Percentiles rank a stretch among this genome's conserved stretches.
These are phyloP conservation scores for Diutina pseudorugosa DNA, from an alignment of 1,139 yeast species.

Conservation along the genomic window DNA sequence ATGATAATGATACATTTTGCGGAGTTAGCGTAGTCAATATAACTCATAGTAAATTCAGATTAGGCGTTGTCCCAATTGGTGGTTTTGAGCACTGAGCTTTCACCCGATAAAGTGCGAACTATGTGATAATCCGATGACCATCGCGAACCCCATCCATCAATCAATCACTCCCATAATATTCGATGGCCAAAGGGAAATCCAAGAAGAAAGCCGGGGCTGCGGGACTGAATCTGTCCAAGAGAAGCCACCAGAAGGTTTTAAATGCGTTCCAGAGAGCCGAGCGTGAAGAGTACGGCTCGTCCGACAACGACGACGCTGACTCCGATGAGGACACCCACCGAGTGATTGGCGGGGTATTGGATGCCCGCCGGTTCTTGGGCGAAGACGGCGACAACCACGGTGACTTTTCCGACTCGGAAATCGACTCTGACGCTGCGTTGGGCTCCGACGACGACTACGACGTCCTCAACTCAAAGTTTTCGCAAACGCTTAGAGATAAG, in stretches of 20 bases:
- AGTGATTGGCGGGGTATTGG: background rate
- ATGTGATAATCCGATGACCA: too few species aligned
- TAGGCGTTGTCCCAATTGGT: too few species aligned
- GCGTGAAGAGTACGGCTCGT: conserved; percentile 12
- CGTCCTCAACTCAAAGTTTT: conserved; percentile 51
- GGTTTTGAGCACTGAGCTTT: too few species aligned
- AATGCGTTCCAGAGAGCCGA: conserved; percentile 39
- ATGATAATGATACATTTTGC: background rate
- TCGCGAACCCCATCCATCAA: background rate
- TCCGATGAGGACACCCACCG: background rate
- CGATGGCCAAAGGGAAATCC: background rate
- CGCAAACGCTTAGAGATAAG: conserved; percentile 55
- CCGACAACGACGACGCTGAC: conserved; percentile 8
- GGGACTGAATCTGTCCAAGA: background rate
- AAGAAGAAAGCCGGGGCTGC: background rate
- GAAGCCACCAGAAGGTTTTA: conserved; percentile 16
- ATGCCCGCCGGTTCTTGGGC: background rate
- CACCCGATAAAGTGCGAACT: background rate
- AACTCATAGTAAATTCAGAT: too few species aligned
- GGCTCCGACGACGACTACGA: conserved; percentile 71
- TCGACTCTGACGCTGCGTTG: conserved; percentile 66
- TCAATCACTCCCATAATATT: too few species aligned
- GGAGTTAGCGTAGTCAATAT: too few species aligned
- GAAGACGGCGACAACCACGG: conserved; percentile 10
- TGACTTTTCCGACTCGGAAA: conserved; percentile 49